Base-by-base conservation (phyloP, 805 yeast genomes). In the Cyberlindnera petersonii region DNA sequence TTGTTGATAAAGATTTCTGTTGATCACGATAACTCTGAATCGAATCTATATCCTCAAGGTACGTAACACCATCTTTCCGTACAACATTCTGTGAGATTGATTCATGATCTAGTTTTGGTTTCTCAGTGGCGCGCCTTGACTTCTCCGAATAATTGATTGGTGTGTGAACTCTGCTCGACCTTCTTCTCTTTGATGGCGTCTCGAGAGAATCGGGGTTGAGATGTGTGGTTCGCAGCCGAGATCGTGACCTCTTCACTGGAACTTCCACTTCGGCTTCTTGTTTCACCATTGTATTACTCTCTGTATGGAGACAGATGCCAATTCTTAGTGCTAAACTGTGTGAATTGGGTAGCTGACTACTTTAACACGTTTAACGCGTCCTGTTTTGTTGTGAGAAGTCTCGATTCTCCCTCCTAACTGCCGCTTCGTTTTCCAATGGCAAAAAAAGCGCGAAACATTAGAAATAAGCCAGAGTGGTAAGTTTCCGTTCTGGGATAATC, bases 151-250 rank as follows among this genome's bases (percentile, higher is more conserved):
- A 44, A 29, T 37, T 39, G 14, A 47, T 26, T 11, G 42, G 35
- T 5, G 44, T 31, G 26, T 43, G 50, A 9, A 35, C 32, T 22
- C 48, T 33, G 24, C 43, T 21, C 6, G 50, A 46, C 44, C 43
- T 48, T 15, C 52, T 35, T 37, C 50, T 41, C 33, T 48, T 48
- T 16, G 43, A 31, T 11, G 49, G 44, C 16, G 42, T 37, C 33
- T 39, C 49, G 7, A 18, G 26, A 9, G 28, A 10, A 13, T 33
- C 29, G n/a, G n/a, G 13, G 23, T 28, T 23, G n/a, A n/a, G n/a
- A 10, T 33, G 22, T 14, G 29, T 16, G 18, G 31, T 16, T 10
- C 29, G n/a, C 4, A 26, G 21, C 16, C 37, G 41, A 9, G 42
- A 30, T 14, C 34, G 31, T 8, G 41, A 4, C 20, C 46, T 42